Evolutionary conservation across 768 basidiomycete species (phyloP).

Genomic region (Leccinellum luteum): DNA sequence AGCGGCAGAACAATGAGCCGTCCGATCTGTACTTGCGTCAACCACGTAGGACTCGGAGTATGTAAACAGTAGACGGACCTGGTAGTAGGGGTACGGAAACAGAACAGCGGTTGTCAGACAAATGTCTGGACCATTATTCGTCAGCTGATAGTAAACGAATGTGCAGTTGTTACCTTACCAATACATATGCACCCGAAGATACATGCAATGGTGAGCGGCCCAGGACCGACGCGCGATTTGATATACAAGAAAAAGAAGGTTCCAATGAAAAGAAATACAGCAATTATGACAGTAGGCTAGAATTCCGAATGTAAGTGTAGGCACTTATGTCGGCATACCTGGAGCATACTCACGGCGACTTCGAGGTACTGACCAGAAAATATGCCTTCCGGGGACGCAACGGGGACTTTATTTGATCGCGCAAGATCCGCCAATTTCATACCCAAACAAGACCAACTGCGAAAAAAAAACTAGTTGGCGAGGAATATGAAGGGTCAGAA

Average conservation of each 20-base stretch:
- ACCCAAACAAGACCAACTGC: conserved; percentile 66
- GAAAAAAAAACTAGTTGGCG: neutral
- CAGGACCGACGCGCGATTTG: conserved; percentile 58
- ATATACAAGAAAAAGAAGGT: conserved; percentile 56
- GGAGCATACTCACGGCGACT: conserved; percentile 31
- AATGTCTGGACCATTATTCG: conserved; percentile 43
- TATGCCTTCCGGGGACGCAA: conserved; percentile 38
- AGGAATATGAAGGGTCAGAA: neutral
- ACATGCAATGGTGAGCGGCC: conserved; percentile 56
- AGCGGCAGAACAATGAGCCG: conserved; percentile 54
- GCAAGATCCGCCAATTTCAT: conserved; percentile 60
- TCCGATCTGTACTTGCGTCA: conserved; percentile 41
- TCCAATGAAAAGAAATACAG: conserved; percentile 63
- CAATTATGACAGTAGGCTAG: conserved; percentile 58
- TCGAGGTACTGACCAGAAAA: conserved; percentile 59
- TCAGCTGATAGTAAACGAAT: neutral
- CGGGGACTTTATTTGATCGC: conserved; percentile 41
- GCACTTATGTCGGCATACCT: neutral
- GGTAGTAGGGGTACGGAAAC: conserved; percentile 66
- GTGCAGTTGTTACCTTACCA: conserved; percentile 36
- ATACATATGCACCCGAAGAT: conserved; percentile 61
- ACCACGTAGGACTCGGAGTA: neutral
- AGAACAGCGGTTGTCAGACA: conserved; percentile 54
- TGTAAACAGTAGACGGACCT: conserved; percentile 25
- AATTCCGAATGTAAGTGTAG: neutral